A percentile compares a stretch with the other conserved stretches of the same genome.
Conservation (phyloP, 352 stramenopile genomes). For the Globisporangium barbulae region DNA sequence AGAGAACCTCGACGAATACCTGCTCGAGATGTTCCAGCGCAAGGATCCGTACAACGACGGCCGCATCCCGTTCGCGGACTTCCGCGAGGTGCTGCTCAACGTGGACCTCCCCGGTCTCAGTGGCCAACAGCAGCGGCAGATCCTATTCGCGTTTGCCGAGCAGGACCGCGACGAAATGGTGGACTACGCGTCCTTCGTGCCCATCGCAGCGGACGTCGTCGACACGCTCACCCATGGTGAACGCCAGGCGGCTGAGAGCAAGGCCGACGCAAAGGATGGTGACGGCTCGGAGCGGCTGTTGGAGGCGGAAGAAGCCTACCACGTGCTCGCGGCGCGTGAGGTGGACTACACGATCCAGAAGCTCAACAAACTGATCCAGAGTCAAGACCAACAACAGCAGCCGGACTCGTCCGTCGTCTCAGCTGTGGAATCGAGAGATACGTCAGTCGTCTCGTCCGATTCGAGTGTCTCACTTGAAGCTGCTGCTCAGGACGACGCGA, state of each 20-base stretch:
- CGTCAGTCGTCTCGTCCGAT: conserved; percentile 14
- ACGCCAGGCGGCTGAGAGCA: not conserved
- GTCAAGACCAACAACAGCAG: conserved; percentile 18
- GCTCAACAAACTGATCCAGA: conserved; percentile 36
- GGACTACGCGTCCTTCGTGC: conserved; percentile 45
- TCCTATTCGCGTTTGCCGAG: conserved; percentile 51
- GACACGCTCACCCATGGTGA: conserved; percentile 31
- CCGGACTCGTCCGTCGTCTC: not conserved
- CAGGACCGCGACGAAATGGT: conserved; percentile 59
- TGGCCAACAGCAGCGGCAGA: conserved; percentile 32
- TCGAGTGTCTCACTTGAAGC: not conserved
- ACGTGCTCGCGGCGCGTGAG: conserved; percentile 29
- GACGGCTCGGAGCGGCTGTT: conserved; percentile 6
- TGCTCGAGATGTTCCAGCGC: conserved; percentile 60
- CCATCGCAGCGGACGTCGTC: conserved; percentile 45
- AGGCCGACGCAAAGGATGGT: conserved; percentile 14
- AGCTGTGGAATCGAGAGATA: conserved; percentile 12
- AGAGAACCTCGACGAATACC: conserved; percentile 49
- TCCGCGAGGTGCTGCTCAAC: conserved; percentile 34
- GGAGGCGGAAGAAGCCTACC: conserved; percentile 28
- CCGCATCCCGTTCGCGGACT: conserved; percentile 41
- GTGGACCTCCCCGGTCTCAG: conserved; percentile 31
- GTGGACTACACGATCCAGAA: conserved; percentile 41
- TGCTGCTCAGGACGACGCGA: not conserved
- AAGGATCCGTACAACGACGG: conserved; percentile 68